phyloP scores from a whole-genome alignment of 169 alveolate genomes.

The Ichthyophthirius multifiliis region DNA sequence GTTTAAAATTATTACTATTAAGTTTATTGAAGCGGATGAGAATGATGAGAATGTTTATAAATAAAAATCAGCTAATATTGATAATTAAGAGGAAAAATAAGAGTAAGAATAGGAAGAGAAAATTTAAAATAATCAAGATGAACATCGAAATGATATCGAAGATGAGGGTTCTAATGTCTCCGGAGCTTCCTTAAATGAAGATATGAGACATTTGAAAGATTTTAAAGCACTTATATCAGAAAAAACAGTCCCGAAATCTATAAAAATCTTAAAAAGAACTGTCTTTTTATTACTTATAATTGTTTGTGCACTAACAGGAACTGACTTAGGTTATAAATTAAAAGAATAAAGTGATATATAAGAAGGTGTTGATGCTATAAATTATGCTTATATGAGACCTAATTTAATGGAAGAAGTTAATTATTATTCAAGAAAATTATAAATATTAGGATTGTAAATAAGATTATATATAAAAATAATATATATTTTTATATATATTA shows the following conservation, averaged over 20 bases:
- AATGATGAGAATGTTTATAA: background rate
- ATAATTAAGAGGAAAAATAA: background rate
- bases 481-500: background rate
- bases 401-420: constrained; percentile 35
- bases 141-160: background rate
- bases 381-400: constrained; percentile 19
- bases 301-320: constrained; percentile 10
- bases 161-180: background rate
- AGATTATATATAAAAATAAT: background rate
- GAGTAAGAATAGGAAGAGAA: background rate
- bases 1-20: background rate
- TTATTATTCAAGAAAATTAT: background rate
- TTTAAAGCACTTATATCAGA: constrained; percentile 41
- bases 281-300: constrained; percentile 27
- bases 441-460: background rate
- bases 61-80: background rate
- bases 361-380: constrained; percentile 34
- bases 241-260: constrained; percentile 42
- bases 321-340: constrained; percentile 20
- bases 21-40: background rate
- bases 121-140: background rate
- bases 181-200: constrained; percentile 24
- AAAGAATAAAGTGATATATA: constrained; percentile 12
- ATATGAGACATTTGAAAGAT: constrained; percentile 41
- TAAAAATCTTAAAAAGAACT: constrained; percentile 33